These are phyloP conservation scores for Cercospora beticola DNA, from an alignment of 2,329 filamentous ascomycete species.

Conservation along the genomic window DNA sequence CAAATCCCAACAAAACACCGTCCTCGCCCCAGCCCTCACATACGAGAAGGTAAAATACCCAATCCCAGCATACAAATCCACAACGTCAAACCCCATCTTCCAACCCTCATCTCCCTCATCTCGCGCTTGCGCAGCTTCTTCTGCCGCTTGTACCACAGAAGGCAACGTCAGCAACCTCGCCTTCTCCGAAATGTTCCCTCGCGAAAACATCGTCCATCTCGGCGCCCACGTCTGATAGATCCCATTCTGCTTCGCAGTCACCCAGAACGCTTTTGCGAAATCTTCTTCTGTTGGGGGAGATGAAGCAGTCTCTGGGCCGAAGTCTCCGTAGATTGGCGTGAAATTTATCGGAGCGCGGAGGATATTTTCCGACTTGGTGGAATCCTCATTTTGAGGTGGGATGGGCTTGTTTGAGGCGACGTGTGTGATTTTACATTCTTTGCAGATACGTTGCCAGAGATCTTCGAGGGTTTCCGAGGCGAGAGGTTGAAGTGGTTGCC, in stretches of 20 bases:
- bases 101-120: constrained; percentile 9
- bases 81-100: constrained; percentile 39
- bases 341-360: constrained; percentile 72
- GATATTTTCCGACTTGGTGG: constrained; percentile 53
- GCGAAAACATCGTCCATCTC: constrained; percentile 88
- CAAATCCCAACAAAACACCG: constrained; percentile 83
- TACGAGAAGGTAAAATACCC: constrained; percentile 93
- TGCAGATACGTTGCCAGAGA: constrained; percentile 46
- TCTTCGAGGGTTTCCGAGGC: constrained; percentile 32
- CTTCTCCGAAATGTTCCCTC: constrained; percentile 89
- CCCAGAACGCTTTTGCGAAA: constrained; percentile 73
- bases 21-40: constrained; percentile 63
- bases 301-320: constrained; percentile 56
- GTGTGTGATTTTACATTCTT: constrained; percentile 52
- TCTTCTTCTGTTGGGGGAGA: constrained; percentile 47
- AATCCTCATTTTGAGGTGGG: constrained; percentile 29
- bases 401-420: constrained; percentile 62
- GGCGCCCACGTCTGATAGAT: constrained; percentile 86
- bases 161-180: constrained; percentile 63
- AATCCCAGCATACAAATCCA: constrained; percentile 89
- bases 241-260: constrained; percentile 68
- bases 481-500: constrained; percentile 36
- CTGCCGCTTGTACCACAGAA: constrained; percentile 32
- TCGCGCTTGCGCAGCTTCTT: constrained; percentile 32
- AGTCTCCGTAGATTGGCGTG: constrained; percentile 69